A percentile compares a stretch with the other conserved stretches of the same genome.
These are phyloP conservation scores for Calonectria fujianensis DNA, from an alignment of 2,329 filamentous ascomycete species.

Conservation along the genomic window DNA sequence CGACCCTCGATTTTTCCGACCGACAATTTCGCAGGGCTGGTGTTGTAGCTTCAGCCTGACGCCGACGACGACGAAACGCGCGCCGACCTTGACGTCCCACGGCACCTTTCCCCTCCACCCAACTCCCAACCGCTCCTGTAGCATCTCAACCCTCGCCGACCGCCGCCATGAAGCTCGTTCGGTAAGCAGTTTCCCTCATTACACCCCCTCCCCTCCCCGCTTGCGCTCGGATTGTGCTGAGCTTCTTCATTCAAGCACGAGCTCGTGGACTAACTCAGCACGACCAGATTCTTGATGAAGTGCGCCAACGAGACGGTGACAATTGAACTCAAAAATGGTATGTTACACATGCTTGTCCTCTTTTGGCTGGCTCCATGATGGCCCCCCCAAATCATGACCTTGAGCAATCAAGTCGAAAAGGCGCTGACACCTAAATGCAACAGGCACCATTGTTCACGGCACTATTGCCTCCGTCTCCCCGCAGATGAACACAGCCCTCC, in stretches of 20 bases:
- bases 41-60: conserved; percentile 55
- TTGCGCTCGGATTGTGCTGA: conserved; percentile 48
- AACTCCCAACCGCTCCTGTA: conserved; percentile 35
- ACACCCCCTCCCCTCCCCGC: conserved; percentile 12
- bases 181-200: conserved; percentile 74
- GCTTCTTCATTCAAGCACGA: conserved; percentile 47
- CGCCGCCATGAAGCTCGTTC: conserved; percentile 94
- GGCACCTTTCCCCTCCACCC: conserved; percentile 26
- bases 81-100: conserved; percentile 37
- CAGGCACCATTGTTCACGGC: conserved; percentile 96
- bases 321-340: conserved; percentile 98
- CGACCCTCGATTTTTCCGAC: conserved; percentile 57
- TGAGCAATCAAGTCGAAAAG: not conserved
- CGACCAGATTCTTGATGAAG: conserved; percentile 95
- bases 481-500: conserved; percentile 98
- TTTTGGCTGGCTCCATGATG: not conserved
- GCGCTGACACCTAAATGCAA: conserved; percentile 38
- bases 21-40: conserved; percentile 54
- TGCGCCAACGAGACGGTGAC: conserved; percentile 99
- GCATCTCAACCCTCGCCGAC: conserved; percentile 36
- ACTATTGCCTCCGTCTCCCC: conserved; percentile 98
- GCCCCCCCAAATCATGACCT: not conserved
- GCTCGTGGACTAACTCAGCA: conserved; percentile 52
- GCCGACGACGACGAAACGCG: conserved; percentile 49
- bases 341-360: conserved; percentile 49